phyloP scores from a whole-genome alignment of 139 green algal genomes.

The Ettlia oleoabundans region DNA sequence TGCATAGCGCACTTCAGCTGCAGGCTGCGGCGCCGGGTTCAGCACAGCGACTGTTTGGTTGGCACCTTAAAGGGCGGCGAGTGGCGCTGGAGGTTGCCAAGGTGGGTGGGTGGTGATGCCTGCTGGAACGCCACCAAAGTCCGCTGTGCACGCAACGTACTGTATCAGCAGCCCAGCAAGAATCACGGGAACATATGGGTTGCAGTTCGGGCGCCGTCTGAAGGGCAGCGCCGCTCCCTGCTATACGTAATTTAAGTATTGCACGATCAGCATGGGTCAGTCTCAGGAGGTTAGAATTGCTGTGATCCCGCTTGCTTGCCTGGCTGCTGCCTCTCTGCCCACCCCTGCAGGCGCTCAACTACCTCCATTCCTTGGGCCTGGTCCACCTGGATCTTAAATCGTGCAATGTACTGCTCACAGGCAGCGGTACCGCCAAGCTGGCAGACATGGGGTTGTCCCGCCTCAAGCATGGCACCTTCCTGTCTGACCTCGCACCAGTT shows the following conservation, averaged over 20 bases:
- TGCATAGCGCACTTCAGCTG: background rate
- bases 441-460: background rate
- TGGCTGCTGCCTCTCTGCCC: too few species aligned
- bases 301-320: too few species aligned
- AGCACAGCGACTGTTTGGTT: background rate
- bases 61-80: background rate
- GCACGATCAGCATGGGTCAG: too few species aligned
- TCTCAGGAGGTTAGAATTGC: too few species aligned
- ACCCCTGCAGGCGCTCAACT: slow-evolving; percentile 4
- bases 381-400: background rate
- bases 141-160: too few species aligned
- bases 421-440: background rate
- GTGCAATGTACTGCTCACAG: background rate
- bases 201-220: too few species aligned
- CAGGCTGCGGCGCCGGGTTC: background rate
- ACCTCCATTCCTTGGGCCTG: background rate
- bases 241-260: too few species aligned
- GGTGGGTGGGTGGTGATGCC: too few species aligned
- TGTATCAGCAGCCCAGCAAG: too few species aligned
- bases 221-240: too few species aligned
- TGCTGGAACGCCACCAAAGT: too few species aligned
- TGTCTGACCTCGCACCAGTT: background rate
- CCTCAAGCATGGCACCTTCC: background rate
- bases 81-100: background rate
- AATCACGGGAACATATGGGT: too few species aligned